Evolutionary conservation across 2,329 filamentous ascomycete genomes (phyloP), one percentile per base, ranked within the genome.

Genomic region (Tolypocladium ovalisporum): DNA sequence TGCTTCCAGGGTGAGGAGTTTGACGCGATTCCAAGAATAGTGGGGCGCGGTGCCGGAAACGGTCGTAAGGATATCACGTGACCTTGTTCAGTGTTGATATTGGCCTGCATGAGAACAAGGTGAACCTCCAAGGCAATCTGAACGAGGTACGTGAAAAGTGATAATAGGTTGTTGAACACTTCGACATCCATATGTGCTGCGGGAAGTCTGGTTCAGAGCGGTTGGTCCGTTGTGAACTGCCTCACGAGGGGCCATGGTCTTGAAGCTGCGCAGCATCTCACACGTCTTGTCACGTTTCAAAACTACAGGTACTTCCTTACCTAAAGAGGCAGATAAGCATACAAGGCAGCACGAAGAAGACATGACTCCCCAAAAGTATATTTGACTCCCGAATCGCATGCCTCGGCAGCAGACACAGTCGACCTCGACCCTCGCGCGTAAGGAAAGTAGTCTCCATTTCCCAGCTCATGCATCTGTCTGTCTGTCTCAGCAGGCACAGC

Each of bases 401-500:
- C 59, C 61, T 54, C 58, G 52, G 58, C 59, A 60, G 52, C 59
- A 52, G 54, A 64, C 56, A 58, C 54, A 57, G 53, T 58, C 56
- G 56, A 56, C 27, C 34, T n/a, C n/a, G n/a, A n/a, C n/a, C n/a
- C 52, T 51, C 56, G 56, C 53, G 36, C 27, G 59, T 52, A 57
- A 56, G 40, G 56, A 53, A 35, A 44, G 52, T 37, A 22, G 34
- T 42, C 36, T 36, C 29, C 57, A 54, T 35, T 54, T 17, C 44
- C 44, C 29, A 56, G 37, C 42, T 54, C 22, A n/a, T 57, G 27
- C 32, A 39, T 29, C 35, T 35, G 37, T 52, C 58, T 35, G 37
- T 52, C 58, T 36, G 49, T 57, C 62, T 70, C 56, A 97, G 76
- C 93, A 97, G 68, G 91, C 92, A 73, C 93, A 97, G 51, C 89